These are phyloP conservation scores for Luvunga scandens DNA, from an alignment of 345 rosid species.

Conservation along the genomic window DNA sequence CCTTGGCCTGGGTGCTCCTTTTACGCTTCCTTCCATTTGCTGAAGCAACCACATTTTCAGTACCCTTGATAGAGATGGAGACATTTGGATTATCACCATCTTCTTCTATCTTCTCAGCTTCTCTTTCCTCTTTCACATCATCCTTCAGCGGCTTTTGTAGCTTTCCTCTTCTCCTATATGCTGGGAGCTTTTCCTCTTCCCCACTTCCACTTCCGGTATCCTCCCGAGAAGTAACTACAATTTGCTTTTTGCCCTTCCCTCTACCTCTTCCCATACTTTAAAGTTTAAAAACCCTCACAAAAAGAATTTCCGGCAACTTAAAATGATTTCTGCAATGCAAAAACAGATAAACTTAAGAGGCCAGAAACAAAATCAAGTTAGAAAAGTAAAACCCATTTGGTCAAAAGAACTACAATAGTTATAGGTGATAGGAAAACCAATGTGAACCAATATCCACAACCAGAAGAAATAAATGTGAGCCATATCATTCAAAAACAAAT, in stretches of 20 bases:
- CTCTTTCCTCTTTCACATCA: constrained; percentile 39
- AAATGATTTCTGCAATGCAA: constrained; percentile 16
- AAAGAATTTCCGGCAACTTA: constrained; percentile 11
- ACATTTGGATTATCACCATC: constrained; percentile 40
- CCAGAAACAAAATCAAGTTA: background rate
- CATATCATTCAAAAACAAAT: background rate
- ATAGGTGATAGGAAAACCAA: background rate
- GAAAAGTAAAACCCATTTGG: background rate
- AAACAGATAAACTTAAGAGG: constrained; percentile 2
- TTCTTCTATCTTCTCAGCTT: constrained; percentile 35
- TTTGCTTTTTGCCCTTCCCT: constrained; percentile 75
- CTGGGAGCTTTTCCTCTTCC: constrained; percentile 61
- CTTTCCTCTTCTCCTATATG: constrained; percentile 64
- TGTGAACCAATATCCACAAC: too few relatives aligned
- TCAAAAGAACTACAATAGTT: background rate
- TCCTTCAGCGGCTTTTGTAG: constrained; percentile 58
- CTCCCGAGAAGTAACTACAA: constrained; percentile 34
- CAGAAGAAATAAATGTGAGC: background rate
- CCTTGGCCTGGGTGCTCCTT: constrained; percentile 38
- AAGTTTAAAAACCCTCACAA: background rate
- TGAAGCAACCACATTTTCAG: constrained; percentile 27
- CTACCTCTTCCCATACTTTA: constrained; percentile 57
- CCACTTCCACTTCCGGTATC: constrained; percentile 57
- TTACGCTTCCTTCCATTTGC: constrained; percentile 61
- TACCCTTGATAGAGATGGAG: constrained; percentile 34